phyloP scores from a whole-genome alignment of 148 eudicot species.

The Amaranthus cruentus region DNA sequence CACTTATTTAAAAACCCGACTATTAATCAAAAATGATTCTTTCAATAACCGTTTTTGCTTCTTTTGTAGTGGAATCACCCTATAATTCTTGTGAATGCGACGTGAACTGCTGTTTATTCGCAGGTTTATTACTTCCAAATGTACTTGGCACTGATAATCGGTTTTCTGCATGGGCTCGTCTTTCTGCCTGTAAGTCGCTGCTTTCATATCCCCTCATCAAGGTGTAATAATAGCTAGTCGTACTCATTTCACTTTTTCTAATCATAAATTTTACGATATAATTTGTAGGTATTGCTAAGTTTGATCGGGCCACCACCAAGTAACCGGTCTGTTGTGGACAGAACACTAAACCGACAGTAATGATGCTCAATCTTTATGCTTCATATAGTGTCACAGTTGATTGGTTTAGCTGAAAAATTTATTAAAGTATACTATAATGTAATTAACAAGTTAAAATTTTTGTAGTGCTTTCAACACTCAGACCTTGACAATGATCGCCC shows the following conservation, averaged over 20 bases:
- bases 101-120: slow-evolving; percentile 4
- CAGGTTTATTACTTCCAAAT: slow-evolving; percentile 80
- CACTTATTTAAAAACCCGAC: no score
- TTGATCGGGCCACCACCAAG: slow-evolving; percentile 54
- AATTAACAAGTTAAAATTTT: slow-evolving; percentile 14
- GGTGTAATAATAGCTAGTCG: no score
- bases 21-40: neutral
- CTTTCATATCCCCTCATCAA: slow-evolving; percentile 3
- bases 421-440: no score
- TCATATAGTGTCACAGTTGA: neutral
- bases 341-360: slow-evolving; percentile 48
- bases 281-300: slow-evolving; percentile 59
- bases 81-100: neutral
- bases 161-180: slow-evolving; percentile 69
- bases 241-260: neutral
- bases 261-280: neutral
- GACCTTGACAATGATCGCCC: slow-evolving; percentile 65
- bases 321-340: slow-evolving; percentile 18
- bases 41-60: slow-evolving; percentile 6
- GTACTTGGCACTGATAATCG: slow-evolving; percentile 65
- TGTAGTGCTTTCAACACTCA: slow-evolving; percentile 63
- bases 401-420: slow-evolving; percentile 1
- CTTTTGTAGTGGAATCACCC: slow-evolving; percentile 61
- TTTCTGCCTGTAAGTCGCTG: slow-evolving; percentile 54
- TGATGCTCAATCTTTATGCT: slow-evolving; percentile 10